Evolutionary conservation across 176 grass and related monocot species (phyloP).

Genomic region (Tillandsia fasciculata): DNA sequence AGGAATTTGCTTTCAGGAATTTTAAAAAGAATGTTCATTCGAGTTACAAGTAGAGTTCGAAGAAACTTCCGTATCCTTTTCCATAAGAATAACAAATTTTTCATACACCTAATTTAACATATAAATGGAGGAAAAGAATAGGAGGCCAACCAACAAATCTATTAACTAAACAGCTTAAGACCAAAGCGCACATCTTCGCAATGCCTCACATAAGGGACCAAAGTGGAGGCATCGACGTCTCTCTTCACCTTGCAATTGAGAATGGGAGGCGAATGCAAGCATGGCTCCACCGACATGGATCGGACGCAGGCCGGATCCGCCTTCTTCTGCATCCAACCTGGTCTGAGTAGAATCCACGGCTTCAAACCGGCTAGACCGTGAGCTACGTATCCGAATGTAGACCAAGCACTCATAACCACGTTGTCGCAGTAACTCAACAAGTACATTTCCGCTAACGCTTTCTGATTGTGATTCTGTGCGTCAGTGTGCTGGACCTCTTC

Average conservation of each 20-base stretch:
- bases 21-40: no score
- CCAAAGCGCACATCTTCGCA: constrained; percentile 31
- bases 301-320: constrained; percentile 10
- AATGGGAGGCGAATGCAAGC: constrained; percentile 24
- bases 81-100: no score
- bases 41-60: no score
- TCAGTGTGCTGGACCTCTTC: constrained; percentile 26
- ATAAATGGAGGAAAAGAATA: not conserved
- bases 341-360: constrained; percentile 32
- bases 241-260: constrained; percentile 19
- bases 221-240: constrained; percentile 3
- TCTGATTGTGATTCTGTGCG: constrained; percentile 12
- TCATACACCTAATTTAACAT: no score
- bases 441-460: constrained; percentile 20
- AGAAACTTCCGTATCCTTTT: no score
- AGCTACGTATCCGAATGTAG: constrained; percentile 43
- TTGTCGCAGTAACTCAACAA: constrained; percentile 8
- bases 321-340: not conserved
- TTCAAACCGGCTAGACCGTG: constrained; percentile 31
- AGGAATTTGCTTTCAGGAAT: no score
- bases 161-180: constrained; percentile 33
- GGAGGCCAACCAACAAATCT: not conserved
- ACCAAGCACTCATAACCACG: constrained; percentile 10
- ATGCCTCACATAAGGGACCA: constrained; percentile 28
- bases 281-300: constrained; percentile 44